Percentiles rank a stretch among this genome's conserved stretches.
These are phyloP conservation scores for Cladosporium velox DNA, from an alignment of 2,329 filamentous ascomycete genomes.

Conservation along the genomic window DNA sequence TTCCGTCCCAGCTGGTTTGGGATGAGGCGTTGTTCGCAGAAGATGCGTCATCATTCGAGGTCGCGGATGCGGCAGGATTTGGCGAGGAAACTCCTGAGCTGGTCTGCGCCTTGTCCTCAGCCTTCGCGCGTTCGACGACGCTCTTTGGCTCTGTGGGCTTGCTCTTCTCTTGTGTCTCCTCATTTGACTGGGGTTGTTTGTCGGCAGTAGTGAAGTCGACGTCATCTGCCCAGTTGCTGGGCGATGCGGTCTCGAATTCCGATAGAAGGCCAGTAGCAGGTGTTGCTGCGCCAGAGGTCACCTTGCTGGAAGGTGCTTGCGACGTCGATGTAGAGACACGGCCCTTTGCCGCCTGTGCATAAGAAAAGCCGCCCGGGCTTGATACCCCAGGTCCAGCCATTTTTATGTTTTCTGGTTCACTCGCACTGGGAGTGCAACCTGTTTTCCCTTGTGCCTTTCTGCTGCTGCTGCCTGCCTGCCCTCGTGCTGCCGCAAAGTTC, in stretches of 20 bases:
- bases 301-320: slow-evolving; percentile 49
- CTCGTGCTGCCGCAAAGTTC: neutral
- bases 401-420: neutral
- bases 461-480: slow-evolving; percentile 1
- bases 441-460: neutral
- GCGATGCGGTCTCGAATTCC: slow-evolving; percentile 35
- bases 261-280: slow-evolving; percentile 44
- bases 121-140: slow-evolving; percentile 35
- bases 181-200: slow-evolving; percentile 39
- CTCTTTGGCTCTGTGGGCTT: slow-evolving; percentile 34
- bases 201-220: slow-evolving; percentile 44
- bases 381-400: slow-evolving; percentile 23
- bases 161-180: slow-evolving; percentile 26
- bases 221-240: slow-evolving; percentile 51
- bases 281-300: slow-evolving; percentile 45
- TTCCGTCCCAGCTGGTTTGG: slow-evolving; percentile 68
- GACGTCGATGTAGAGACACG: slow-evolving; percentile 55
- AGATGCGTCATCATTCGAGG: slow-evolving; percentile 62
- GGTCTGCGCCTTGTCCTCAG: slow-evolving; percentile 32
- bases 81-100: slow-evolving; percentile 51
- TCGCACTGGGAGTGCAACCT: slow-evolving; percentile 4
- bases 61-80: slow-evolving; percentile 55
- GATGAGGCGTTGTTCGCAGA: slow-evolving; percentile 62
- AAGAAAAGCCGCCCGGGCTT: slow-evolving; percentile 66
- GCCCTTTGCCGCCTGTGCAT: slow-evolving; percentile 93